Evolutionary conservation across 768 basidiomycete genomes (phyloP).

Genomic region (Podaxis pistillaris): DNA sequence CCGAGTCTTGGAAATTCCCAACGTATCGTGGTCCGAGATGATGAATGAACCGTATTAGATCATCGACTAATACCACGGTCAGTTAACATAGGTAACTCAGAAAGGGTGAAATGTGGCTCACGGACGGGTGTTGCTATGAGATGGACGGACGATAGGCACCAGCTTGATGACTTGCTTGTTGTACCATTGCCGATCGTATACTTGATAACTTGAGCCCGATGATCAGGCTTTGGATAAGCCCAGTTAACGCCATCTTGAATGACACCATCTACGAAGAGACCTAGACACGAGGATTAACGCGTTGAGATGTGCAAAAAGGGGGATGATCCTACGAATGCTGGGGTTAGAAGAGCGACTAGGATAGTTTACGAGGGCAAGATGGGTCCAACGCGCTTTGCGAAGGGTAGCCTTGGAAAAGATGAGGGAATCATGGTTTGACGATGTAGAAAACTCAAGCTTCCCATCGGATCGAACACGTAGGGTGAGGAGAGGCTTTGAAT

Average conservation of each 20-base stretch:
- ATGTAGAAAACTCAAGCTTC: conserved; percentile 45
- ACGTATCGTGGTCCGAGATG: conserved; percentile 80
- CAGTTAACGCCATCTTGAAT: conserved; percentile 62
- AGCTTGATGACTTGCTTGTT: conserved; percentile 45
- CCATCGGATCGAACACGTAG: conserved; percentile 57
- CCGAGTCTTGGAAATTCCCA: conserved; percentile 71
- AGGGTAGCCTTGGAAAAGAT: conserved; percentile 47
- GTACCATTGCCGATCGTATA: conserved; percentile 53
- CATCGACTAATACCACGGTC: conserved; percentile 47
- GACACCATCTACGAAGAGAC: conserved; percentile 73
- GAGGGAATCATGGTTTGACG: conserved; percentile 27
- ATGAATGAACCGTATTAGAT: conserved; percentile 71
- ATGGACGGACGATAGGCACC: conserved; percentile 70
- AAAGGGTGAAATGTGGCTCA: conserved; percentile 22
- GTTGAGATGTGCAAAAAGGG: not conserved
- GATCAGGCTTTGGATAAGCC: conserved; percentile 57
- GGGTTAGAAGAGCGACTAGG: conserved; percentile 54
- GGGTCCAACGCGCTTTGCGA: conserved; percentile 65
- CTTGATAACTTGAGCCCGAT: conserved; percentile 30
- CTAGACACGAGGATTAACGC: conserved; percentile 31
- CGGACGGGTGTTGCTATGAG: conserved; percentile 59
- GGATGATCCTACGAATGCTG: conserved; percentile 52
- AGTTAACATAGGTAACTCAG: conserved; percentile 4
- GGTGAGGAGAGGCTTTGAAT: conserved; percentile 33
- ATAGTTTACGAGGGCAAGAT: conserved; percentile 66